Evolutionary conservation across 805 yeast species (phyloP).

Genomic region (Metschnikowia vanudenii): DNA sequence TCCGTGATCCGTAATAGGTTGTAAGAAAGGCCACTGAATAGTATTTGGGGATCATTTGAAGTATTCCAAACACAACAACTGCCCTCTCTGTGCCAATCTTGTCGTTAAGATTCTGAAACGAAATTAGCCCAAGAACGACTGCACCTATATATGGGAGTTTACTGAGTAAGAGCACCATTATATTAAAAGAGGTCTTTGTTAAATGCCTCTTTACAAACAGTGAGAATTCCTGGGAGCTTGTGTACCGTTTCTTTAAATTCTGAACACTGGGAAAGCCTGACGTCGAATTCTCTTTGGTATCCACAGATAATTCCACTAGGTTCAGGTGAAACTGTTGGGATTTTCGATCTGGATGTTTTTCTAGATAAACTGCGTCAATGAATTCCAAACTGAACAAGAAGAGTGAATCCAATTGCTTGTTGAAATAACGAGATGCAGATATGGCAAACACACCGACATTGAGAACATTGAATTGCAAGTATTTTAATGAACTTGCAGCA

Average conservation of each 20-base stretch:
- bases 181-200: constrained; percentile 24
- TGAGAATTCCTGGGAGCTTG: constrained; percentile 22
- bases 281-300: background rate
- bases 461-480: constrained; percentile 37
- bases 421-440: constrained; percentile 34
- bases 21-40: constrained; percentile 38
- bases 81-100: constrained; percentile 50
- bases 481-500: constrained; percentile 20
- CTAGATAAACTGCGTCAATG: constrained; percentile 29
- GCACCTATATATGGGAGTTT: constrained; percentile 43
- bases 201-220: constrained; percentile 20
- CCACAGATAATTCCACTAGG: constrained; percentile 16
- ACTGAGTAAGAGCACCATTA: constrained; percentile 33
- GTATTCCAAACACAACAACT: constrained; percentile 31
- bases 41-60: constrained; percentile 35
- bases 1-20: constrained; percentile 46
- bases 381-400: constrained; percentile 39
- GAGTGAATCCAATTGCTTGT: constrained; percentile 39
- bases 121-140: constrained; percentile 39
- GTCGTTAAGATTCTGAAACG: constrained; percentile 44
- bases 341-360: constrained; percentile 37
- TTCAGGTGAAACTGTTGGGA: constrained; percentile 15
- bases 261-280: constrained; percentile 3
- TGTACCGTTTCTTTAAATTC: constrained; percentile 12
- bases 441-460: constrained; percentile 42